phyloP scores from a whole-genome alignment of 75 land plant species.

The Pseudotsuga menziesii region DNA sequence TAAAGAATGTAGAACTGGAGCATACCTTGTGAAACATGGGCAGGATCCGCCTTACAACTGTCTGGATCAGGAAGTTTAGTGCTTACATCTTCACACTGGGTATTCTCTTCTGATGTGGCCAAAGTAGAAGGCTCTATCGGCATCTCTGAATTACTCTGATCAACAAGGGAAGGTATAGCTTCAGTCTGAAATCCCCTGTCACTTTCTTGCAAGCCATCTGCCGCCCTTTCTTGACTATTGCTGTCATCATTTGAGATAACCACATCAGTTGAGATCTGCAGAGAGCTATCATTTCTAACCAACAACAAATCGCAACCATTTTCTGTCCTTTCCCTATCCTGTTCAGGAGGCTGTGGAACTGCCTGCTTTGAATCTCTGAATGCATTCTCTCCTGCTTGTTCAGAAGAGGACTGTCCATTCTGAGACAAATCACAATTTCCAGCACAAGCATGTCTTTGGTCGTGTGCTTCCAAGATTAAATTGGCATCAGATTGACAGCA shows the following conservation, averaged over 20 bases:
- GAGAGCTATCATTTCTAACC: neutral
- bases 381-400: neutral
- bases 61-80: neutral
- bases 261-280: conserved; percentile 1
- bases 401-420: conserved; percentile 3
- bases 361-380: neutral
- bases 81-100: neutral
- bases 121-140: neutral
- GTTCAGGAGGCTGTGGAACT: neutral
- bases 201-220: neutral
- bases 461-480: conserved; percentile 1
- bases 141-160: conserved; percentile 1
- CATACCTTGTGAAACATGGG: neutral
- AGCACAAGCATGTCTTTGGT: neutral
- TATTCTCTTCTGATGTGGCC: neutral
- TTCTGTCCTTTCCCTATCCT: neutral
- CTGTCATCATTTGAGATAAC: neutral
- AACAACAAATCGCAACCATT: neutral
- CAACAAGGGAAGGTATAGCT: neutral
- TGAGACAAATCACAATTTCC: neutral
- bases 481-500: neutral
- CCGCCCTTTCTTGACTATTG: neutral
- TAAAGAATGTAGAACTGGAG: neutral
- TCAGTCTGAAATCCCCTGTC: neutral
- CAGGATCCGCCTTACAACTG: neutral